Evolutionary conservation across 805 yeast species (phyloP), one percentile per base, ranked within the genome.

Genomic region (Wickerhamomyces queroliae): DNA sequence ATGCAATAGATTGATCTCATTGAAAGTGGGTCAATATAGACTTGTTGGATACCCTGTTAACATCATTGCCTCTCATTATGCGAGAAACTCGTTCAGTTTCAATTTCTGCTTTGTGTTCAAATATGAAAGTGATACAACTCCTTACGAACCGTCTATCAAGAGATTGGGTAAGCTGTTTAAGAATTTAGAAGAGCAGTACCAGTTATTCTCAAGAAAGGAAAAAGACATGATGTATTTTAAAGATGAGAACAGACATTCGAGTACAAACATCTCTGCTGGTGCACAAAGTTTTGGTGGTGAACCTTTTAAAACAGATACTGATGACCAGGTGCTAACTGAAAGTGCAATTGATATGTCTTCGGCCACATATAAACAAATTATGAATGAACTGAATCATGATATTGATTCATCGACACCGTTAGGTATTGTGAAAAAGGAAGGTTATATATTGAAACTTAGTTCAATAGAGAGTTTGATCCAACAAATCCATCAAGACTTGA

Each of bases 31-130:
- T 25, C 72, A 76, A 33, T 85, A 76, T 56, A 67, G 87, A 42
- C 76, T 95, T 1, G 73, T 86, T 16, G 96, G 97, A 12, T 89
- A 78, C 55, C 99, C 99, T 0, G 95, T 91, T 1, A 80, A 83
- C 44, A 79, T 93, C 8, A 77, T 76, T 41, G 83, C 82, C 20
- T 58, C 80, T 7, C 74, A 75, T 41, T 93, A 93, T 59, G 85
- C 91, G 2, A 75, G 99, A 52, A 95, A 93, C 62, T 83, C 91
- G 16, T 93, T 91, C 68, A 86, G 80, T 50, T 93, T 93, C 72
- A 91, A 93, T 56, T 82, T 93, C 53, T 89, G 95, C 37, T 89
- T 91, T 64, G 95, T 95, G 1, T 90, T 95, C 61, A 83, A 82
- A 9, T 84, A 83, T 53, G 80, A 80, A 38, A 76, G 85, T 40